Base-by-base conservation (phyloP, 75 land plant genomes). In the Cryptomeria japonica region DNA sequence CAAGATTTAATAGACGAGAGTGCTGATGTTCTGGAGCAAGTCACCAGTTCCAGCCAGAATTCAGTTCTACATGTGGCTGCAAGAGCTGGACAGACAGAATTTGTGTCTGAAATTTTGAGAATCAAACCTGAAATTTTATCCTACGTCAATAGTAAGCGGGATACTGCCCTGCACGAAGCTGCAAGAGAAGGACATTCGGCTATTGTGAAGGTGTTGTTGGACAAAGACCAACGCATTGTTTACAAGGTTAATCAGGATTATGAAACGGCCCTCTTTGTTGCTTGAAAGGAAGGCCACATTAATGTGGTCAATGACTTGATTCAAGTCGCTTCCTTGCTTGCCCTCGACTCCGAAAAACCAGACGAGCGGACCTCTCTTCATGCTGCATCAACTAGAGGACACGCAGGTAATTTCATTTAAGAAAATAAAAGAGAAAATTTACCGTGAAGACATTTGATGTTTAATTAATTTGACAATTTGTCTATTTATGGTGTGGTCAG, bases 111-210 rank as follows among this genome's bases (percentile, higher is more conserved):
- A 84, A 75, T 90, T 3, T 51, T 90, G 38, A 86, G 41, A 28
- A 18, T 84, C 16, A 34, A 46, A 10, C 91, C 91, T 18, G 72
- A 85, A 25, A 39, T 88, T 64, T 77, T 82, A 37, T 0, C 37
- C 5, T 38, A 70, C 4, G 89, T 85, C 84, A 90, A 90, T 37
- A 80, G 42, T 22, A 88, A 64, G 79, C 4, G 16, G 89, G 91
- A 90, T 56, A 90, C 85, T 3, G 89, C 91, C 0, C 15, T 87
- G 75, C 85, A 88, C 55, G 91, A 88, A 28, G 91, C 91, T 32
- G 86, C 89, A 58, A 78, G 91, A 46, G 85, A 88, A 70, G 91
- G 91, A 1, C 53, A 56, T 3, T 0, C 82, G 42, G 46, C 86
- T 51, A 72, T 90, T 19, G 41, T 88, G 42, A 72, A 9, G 75